Evolutionary conservation across 2,329 filamentous ascomycete genomes (phyloP), one percentile per base, ranked within the genome.

Genomic region (Microdochium paspali): DNA sequence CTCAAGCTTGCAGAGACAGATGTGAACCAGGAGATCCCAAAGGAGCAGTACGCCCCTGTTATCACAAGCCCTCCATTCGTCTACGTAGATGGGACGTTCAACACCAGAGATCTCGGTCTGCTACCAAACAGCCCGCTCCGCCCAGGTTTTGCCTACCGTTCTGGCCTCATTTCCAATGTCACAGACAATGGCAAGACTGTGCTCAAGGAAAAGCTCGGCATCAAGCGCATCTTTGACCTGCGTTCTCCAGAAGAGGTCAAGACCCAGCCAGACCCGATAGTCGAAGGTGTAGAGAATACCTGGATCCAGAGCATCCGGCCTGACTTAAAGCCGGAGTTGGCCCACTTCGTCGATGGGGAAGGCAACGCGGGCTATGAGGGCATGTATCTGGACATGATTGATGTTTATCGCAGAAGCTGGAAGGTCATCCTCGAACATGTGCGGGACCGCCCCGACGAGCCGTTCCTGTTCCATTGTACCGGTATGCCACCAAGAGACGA

Each of bases 391-490:
- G 66, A 68, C 46, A 66, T 77, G 42, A 53, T 74, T 44, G 55
- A 64, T 9, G 59, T 64, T 15, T 76, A 77, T 55, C 53, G 48
- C 46, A 63, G 63, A 6, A 66, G 61, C 20, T 69, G 75, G 53
- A 64, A 58, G 32, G 66, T 64, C 6, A 61, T 79, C 5, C 62
- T 79, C 24, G 65, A 73, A 55, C 69, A 72, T 49, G 62, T 78
- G 10, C 61, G 71, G 45, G 73, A 78, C 50, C 60, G 63, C 10
- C 67, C 69, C 7, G 49, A 56, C 1, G 66, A 74, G 55, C 65
- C 68, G 15, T 67, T 77, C 49, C 51, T 79, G 44, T 71, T 79
- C 35, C 76, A 80, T 56, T 80, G 76, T 56, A 76, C 71, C 9
- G 75, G 74, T 76, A 54, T 54, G 67, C 60, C n/a, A n/a, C n/a